Percentiles rank a stretch among this genome's conserved stretches.
phyloP scores from a whole-genome alignment of 768 basidiomycete species.

The Termitomyces eurrhizus region DNA sequence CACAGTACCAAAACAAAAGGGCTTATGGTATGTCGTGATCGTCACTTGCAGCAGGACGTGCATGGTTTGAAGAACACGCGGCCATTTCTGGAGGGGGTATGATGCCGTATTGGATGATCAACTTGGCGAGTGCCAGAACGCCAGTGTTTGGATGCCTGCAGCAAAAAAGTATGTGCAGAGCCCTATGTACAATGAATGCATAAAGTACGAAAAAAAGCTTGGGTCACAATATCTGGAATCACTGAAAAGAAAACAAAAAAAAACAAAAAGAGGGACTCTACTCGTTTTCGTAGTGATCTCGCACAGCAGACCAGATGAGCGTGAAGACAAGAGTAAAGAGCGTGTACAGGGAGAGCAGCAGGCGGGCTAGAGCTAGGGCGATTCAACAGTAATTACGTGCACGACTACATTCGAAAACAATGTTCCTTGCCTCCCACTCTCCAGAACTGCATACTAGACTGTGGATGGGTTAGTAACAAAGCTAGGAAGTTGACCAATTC shows the following conservation, averaged over 20 bases:
- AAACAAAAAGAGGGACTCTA: slow-evolving; percentile 8
- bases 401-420: no score
- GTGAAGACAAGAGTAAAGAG: slow-evolving; percentile 37
- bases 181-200: slow-evolving; percentile 62
- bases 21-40: slow-evolving; percentile 52
- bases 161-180: slow-evolving; percentile 61
- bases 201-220: slow-evolving; percentile 28
- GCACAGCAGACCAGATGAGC: slow-evolving; percentile 31
- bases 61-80: slow-evolving; percentile 46
- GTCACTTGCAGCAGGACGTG: slow-evolving; percentile 53
- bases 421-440: no score
- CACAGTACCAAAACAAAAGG: no score
- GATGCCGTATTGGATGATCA: background rate
- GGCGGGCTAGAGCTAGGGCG: slow-evolving; percentile 40
- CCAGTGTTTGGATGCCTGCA: slow-evolving; percentile 46
- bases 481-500: no score
- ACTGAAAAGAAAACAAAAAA: background rate
- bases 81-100: slow-evolving; percentile 63
- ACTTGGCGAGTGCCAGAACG: slow-evolving; percentile 29
- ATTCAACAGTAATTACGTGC: no score
- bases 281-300: slow-evolving; percentile 25
- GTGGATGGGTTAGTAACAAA: no score
- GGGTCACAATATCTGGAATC: background rate
- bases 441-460: no score
- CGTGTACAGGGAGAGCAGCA: slow-evolving; percentile 48